Evolutionary conservation across 495 filamentous ascomycete genomes (phyloP), one percentile per base, ranked within the genome.

Genomic region (Talaromyces proteolyticus): DNA sequence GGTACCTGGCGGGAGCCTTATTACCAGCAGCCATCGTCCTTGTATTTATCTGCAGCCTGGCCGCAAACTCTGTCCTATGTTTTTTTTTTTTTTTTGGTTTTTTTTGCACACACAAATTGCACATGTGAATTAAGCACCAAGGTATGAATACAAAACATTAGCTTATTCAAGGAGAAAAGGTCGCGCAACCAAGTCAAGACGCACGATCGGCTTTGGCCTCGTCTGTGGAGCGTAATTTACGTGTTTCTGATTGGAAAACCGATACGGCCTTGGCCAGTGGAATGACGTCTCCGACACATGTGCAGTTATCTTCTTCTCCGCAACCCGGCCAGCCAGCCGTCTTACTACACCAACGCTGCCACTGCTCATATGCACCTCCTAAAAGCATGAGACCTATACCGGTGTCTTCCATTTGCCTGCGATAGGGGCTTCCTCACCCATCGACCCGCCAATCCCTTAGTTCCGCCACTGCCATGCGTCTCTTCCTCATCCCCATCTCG

Each of bases 401-500:
- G 29, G 29, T 14, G 29, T 36, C 29, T 41, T 3, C 3, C 6
- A 16, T 6, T 41, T 41, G 18, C 38, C 10, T 41, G 18, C 38
- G 38, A 41, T 41, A 41, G 38, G n/a, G n/a, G n/a, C n/a, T n/a
- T n/a, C n/a, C n/a, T n/a, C n/a, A n/a, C n/a, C n/a, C n/a, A n/a
- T n/a, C n/a, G n/a, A n/a, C n/a, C n/a, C n/a, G n/a, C n/a, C n/a
- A n/a, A n/a, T n/a, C n/a, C n/a, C n/a, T 16, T 41, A 16, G 38
- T 17, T 10, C 11, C 37, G 45, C 45, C 50, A 48, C 49, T 58
- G 64, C 73, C 46, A 97, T 99, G 93, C 88, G 91, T 66, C 80
- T 99, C 63, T 95, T 91, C 73, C 84, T 99, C 49, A 80, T 99
- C 52, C 93, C 93, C 42, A 89, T 99, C 60, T 95, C 92, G 44